A percentile compares a stretch with the other conserved stretches of the same genome.
Conservation (phyloP, 202 grass and related monocot species). For the Panicum hallii region DNA sequence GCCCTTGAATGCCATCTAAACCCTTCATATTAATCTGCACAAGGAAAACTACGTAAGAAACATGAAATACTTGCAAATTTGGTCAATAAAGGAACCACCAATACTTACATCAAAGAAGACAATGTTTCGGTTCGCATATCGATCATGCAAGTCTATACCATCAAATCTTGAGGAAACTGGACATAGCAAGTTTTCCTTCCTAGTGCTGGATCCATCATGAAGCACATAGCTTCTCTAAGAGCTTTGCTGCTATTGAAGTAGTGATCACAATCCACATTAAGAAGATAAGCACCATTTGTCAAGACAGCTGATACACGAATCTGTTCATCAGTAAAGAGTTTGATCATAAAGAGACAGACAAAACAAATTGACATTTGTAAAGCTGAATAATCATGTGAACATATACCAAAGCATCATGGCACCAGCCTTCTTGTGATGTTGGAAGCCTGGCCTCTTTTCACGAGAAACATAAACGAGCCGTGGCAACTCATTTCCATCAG, state of each 20-base stretch:
- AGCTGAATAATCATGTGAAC: conserved; percentile 9
- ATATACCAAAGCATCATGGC: conserved; percentile 97
- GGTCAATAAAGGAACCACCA: conserved; percentile 22
- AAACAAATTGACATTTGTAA: background rate
- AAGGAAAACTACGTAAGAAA: conserved; percentile 35
- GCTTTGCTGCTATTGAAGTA: conserved; percentile 99
- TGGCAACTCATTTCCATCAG: conserved; percentile 95
- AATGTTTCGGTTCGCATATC: conserved; percentile 99
- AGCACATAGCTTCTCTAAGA: conserved; percentile 99
- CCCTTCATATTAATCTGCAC: conserved; percentile 95
- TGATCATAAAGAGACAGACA: conserved; percentile 27
- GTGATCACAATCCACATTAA: conserved; percentile 99
- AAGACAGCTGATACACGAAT: conserved; percentile 96
- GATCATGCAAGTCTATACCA: conserved; percentile 94
- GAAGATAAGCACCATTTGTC: conserved; percentile 97
- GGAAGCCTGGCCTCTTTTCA: conserved; percentile 99
- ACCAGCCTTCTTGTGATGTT: conserved; percentile 99
- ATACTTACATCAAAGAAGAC: conserved; percentile 99
- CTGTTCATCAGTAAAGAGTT: conserved; percentile 52
- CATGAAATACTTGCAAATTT: conserved; percentile 27
- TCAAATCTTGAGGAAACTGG: conserved; percentile 99
- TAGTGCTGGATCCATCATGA: conserved; percentile 95
- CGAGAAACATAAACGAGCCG: conserved; percentile 99
- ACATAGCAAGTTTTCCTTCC: conserved; percentile 98
- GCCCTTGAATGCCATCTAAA: conserved; percentile 89